Percentiles rank a stretch among this genome's conserved stretches.
Conservation (phyloP, 371 early-diverging fungal genomes). For the Rhizomucor miehei region DNA sequence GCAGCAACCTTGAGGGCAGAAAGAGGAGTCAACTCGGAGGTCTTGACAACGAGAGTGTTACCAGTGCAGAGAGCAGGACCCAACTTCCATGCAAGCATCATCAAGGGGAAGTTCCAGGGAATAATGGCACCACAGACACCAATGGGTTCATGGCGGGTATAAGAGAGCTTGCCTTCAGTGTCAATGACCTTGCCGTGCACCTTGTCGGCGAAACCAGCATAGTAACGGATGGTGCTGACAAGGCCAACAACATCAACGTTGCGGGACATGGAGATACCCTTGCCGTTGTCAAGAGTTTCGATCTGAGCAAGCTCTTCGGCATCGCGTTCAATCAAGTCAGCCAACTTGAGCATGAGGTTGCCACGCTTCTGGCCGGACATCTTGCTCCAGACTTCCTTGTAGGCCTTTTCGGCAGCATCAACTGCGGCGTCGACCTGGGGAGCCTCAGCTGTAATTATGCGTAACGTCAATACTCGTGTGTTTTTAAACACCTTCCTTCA, state of each 20-base stretch:
- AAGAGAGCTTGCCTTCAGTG: slow-evolving; percentile 49
- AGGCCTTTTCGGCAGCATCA: slow-evolving; percentile 47
- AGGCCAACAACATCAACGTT: slow-evolving; percentile 55
- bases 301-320: slow-evolving; percentile 41
- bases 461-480: not conserved
- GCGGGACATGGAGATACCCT: slow-evolving; percentile 42
- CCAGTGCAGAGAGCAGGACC: slow-evolving; percentile 89
- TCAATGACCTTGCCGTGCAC: slow-evolving; percentile 54
- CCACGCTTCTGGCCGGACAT: slow-evolving; percentile 29
- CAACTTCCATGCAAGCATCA: slow-evolving; percentile 79
- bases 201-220: slow-evolving; percentile 84
- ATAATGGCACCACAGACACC: slow-evolving; percentile 82
- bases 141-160: slow-evolving; percentile 75
- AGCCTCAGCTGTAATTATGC: slow-evolving; percentile 26
- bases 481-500: too few relatives aligned
- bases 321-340: slow-evolving; percentile 41
- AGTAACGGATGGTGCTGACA: slow-evolving; percentile 62
- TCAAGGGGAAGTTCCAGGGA: slow-evolving; percentile 84
- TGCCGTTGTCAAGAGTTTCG: slow-evolving; percentile 50
- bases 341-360: slow-evolving; percentile 44
- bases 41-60: slow-evolving; percentile 80
- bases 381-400: slow-evolving; percentile 39
- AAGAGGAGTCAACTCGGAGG: slow-evolving; percentile 73
- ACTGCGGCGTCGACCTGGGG: slow-evolving; percentile 49
- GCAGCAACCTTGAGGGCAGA: slow-evolving; percentile 49